Conservation (phyloP, 768 basidiomycete species). For the Gyrodon lividus region DNA sequence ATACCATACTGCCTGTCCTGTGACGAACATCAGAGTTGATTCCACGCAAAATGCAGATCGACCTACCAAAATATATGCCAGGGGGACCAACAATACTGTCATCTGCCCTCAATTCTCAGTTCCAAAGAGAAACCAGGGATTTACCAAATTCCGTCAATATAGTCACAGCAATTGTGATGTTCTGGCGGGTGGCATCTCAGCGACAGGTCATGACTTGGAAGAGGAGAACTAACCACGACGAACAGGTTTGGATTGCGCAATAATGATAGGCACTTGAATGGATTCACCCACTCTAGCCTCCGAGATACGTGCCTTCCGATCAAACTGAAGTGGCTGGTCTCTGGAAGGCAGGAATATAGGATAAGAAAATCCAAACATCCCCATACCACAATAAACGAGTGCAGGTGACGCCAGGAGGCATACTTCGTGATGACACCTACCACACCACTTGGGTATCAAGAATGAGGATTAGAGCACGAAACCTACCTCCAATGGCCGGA, state of each 20-base stretch:
- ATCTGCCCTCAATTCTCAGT: too few species aligned
- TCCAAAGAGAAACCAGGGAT: too few species aligned
- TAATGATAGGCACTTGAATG: constrained; percentile 28
- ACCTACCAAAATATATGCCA: constrained; percentile 41
- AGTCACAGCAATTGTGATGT: too few species aligned
- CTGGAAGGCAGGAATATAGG: constrained; percentile 48
- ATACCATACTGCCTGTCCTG: neutral
- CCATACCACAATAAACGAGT: constrained; percentile 39
- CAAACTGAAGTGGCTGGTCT: constrained; percentile 49
- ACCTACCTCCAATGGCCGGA: constrained; percentile 48
- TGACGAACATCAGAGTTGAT: neutral
- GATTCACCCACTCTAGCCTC: constrained; percentile 32
- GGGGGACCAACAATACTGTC: too few species aligned
- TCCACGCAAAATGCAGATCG: too few species aligned
- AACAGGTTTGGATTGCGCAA: constrained; percentile 32
- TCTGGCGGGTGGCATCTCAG: too few species aligned
- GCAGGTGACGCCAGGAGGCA: constrained; percentile 58
- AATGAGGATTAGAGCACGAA: neutral
- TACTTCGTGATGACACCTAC: constrained; percentile 49
- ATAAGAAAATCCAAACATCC: constrained; percentile 38
- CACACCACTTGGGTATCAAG: too few species aligned
- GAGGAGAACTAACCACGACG: too few species aligned
- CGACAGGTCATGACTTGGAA: too few species aligned
- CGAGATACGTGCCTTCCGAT: too few species aligned
- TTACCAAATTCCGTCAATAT: too few species aligned